phyloP scores from a whole-genome alignment of 768 basidiomycete species.

The Holtermanniella nyarrowii region DNA sequence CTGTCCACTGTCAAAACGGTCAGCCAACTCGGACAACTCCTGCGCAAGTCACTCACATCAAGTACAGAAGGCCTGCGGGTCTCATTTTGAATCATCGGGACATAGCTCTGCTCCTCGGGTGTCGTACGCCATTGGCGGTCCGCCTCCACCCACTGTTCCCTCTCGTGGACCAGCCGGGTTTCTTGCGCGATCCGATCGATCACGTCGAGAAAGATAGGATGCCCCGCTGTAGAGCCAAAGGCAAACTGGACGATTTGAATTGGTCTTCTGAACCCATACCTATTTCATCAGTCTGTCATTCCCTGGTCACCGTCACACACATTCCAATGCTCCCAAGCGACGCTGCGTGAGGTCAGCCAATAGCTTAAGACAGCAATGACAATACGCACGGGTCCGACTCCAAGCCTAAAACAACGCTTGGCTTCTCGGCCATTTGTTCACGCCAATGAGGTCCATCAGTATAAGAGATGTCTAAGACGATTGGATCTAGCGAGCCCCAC shows the following conservation, averaged over 20 bases:
- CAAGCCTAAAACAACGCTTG: background rate
- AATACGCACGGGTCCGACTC: background rate
- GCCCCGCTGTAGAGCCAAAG: background rate
- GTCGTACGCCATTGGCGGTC: background rate
- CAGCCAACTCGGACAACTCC: background rate
- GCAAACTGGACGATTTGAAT: background rate
- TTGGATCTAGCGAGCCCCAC: background rate
- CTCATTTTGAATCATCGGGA: background rate
- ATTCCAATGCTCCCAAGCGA: background rate
- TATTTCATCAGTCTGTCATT: too few relatives aligned
- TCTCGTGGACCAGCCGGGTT: background rate
- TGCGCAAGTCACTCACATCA: background rate
- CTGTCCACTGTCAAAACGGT: background rate
- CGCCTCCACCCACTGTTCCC: background rate
- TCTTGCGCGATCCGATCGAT: background rate
- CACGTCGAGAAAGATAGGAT: background rate
- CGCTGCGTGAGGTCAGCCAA: background rate
- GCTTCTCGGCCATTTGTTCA: background rate
- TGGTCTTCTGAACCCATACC: background rate
- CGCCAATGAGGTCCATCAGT: background rate
- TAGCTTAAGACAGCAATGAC: background rate
- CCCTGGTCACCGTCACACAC: background rate
- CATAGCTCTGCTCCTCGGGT: background rate
- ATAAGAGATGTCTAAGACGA: background rate
- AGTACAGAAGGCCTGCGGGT: background rate